These are phyloP conservation scores for Mycena citricolor DNA, from an alignment of 1,284 basidiomycete species.

Conservation along the genomic window DNA sequence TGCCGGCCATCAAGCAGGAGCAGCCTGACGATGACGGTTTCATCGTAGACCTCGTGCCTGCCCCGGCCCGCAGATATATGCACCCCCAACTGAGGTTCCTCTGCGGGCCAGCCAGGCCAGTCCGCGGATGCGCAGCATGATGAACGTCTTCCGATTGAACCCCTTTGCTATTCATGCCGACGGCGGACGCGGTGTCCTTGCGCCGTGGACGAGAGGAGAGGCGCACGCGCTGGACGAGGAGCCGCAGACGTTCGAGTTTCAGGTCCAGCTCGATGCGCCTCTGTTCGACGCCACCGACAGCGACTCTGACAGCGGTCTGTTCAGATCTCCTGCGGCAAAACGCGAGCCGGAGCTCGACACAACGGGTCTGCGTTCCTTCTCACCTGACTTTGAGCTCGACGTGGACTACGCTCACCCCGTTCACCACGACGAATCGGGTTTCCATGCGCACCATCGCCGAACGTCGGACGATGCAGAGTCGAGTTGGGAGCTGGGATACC, in stretches of 20 bases:
- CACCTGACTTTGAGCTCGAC: slow-evolving; percentile 22
- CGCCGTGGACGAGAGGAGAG: slow-evolving; percentile 43
- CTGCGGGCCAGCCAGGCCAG: slow-evolving; percentile 70
- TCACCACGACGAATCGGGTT: too few relatives aligned
- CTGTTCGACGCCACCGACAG: background rate
- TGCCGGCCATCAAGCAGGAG: slow-evolving; percentile 15
- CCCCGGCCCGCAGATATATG: slow-evolving; percentile 24
- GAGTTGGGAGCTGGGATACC: slow-evolving; percentile 20
- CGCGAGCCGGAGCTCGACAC: slow-evolving; percentile 1
- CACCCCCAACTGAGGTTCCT: slow-evolving; percentile 64
- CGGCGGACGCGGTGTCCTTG: slow-evolving; percentile 34
- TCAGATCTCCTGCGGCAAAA: too few relatives aligned
- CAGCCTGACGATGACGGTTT: slow-evolving; percentile 34
- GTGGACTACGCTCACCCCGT: too few relatives aligned
- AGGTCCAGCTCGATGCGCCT: slow-evolving; percentile 41
- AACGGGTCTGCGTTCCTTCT: slow-evolving; percentile 19
- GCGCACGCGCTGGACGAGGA: slow-evolving; percentile 57
- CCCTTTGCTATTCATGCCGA: slow-evolving; percentile 70
- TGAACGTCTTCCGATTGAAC: slow-evolving; percentile 73
- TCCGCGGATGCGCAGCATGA: slow-evolving; percentile 66
- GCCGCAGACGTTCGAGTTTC: slow-evolving; percentile 62
- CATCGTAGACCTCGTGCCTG: slow-evolving; percentile 37
- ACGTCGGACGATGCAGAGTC: slow-evolving; percentile 7
- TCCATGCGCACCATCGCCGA: background rate
- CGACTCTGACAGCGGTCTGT: background rate